phyloP scores from a whole-genome alignment of 2,329 filamentous ascomycete species.

The Ambrosiella beaveri region DNA sequence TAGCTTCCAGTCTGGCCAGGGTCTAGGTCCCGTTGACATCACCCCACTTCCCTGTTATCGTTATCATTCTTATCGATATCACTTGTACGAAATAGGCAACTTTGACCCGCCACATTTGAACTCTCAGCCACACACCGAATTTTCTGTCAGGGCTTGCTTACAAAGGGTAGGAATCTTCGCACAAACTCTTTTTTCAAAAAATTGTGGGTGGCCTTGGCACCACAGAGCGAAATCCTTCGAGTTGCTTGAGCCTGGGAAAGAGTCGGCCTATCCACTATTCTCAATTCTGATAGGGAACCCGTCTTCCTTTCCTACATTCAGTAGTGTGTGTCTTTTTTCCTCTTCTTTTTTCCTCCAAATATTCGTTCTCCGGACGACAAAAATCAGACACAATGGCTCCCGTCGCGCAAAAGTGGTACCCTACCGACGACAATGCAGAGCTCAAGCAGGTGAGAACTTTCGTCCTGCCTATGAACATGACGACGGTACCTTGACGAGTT shows the following conservation, averaged over 20 bases:
- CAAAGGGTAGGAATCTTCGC: slow-evolving; percentile 26
- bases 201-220: slow-evolving; percentile 15
- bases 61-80: slow-evolving; percentile 5
- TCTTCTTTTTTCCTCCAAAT: slow-evolving; percentile 13
- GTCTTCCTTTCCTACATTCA: slow-evolving; percentile 16
- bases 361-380: slow-evolving; percentile 16
- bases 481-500: slow-evolving; percentile 14
- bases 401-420: slow-evolving; percentile 99
- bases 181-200: slow-evolving; percentile 21
- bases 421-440: slow-evolving; percentile 75
- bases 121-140: slow-evolving; percentile 1
- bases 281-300: slow-evolving; percentile 15
- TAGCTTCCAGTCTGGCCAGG: slow-evolving; percentile 20
- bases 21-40: neutral
- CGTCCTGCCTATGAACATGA: slow-evolving; percentile 15
- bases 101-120: neutral
- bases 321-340: slow-evolving; percentile 13
- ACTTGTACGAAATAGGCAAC: neutral
- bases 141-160: slow-evolving; percentile 21
- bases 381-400: slow-evolving; percentile 33
- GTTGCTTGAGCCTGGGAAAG: slow-evolving; percentile 4
- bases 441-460: slow-evolving; percentile 75
- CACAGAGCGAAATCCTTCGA: slow-evolving; percentile 13
- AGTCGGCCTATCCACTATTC: slow-evolving; percentile 12
- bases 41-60: neutral